Evolutionary conservation across 495 filamentous ascomycete genomes (phyloP), one percentile per base, ranked within the genome.

Genomic region (Penicillium paxilli): DNA sequence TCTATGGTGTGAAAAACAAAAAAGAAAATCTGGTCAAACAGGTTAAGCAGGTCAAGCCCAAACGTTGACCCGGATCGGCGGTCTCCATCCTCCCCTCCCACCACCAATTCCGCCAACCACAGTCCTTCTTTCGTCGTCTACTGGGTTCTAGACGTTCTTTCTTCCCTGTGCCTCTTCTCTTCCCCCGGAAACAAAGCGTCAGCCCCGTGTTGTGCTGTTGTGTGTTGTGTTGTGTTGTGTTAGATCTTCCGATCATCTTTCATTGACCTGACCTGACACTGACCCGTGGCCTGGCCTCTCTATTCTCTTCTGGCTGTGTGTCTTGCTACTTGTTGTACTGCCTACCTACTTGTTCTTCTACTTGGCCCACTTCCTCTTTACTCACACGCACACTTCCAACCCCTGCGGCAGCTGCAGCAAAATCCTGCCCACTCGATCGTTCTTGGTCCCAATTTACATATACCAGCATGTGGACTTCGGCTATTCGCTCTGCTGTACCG

Each of bases 381-480:
- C 44, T 14, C 51, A 47, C 33, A 32, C 30, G 6, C 30, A 5
- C 8, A 12, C 30, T 38, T 28, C 41, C n/a, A 28, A 24, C 49
- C 54, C 56, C 60, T 59, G 57, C 60, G 52, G 40, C 41, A 28
- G 41, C 49, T 48, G 59, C 62, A 57, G 55, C 53, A 44, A 32
- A 22, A 5, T 16, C 35, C n/a, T 16, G 51, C 46, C 45, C 42
- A 53, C 52, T 33, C 28, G 47, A 30, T 48, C 51, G 45, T 51
- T 37, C 24, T 49, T 42, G 48, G 51, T 47, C 45, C 44, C 40
- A 23, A 41, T 62, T 49, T 41, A 40, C 35, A 30, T 38, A n/a
- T 46, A 52, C 53, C 67, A 75, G 73, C 71, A 76, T 76, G 73
- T 76, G 73, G 67, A 62, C 55, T 58, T 65, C 66, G 63, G 61